Base-by-base conservation (phyloP, 257 asterid genomes). In the Phtheirospermum japonicum region DNA sequence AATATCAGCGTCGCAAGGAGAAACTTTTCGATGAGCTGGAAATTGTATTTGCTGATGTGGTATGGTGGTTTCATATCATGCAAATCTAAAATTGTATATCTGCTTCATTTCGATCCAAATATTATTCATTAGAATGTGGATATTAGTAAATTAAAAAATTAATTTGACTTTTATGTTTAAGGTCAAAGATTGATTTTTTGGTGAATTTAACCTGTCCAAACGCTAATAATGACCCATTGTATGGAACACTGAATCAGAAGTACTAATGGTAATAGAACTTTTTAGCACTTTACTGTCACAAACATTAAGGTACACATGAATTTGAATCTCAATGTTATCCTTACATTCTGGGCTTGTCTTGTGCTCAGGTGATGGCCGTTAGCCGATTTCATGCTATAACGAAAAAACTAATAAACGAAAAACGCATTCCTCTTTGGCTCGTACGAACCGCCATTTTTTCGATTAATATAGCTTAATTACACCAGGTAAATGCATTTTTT, bases 351-450 rank as follows among this genome's bases (percentile, higher is more conserved):
- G n/a, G n/a, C n/a, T n/a, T n/a, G n/a, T n/a, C n/a, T n/a, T n/a
- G n/a, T n/a, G n/a, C n/a, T 42, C 71, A 88, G 96, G 95, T 81
- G 63, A 91, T 88, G 98, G 96, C 98, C 36, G 65, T 91, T 62
- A 80, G 98, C 98, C 57, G 98, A 88, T 80, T 91, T 88, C 80
- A 91, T 88, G 98, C 96, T 88, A n/a, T n/a, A n/a, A n/a, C n/a
- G n/a, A n/a, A n/a, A n/a, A n/a, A n/a, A n/a, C n/a, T n/a, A n/a
- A n/a, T n/a, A n/a, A n/a, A n/a, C n/a, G n/a, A n/a, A n/a, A n/a
- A n/a, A n/a, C 34, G 96, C 88, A 42, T 91, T 83, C 76, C 96
- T 91, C 67, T 34, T 17, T 34, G 7, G 34, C 33, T 69, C 67
- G 58, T 52, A 36, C 13, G 5, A 42, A 70, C 67, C 54, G 71